A percentile compares a stretch with the other conserved stretches of the same genome.
Evolutionary conservation across 2,329 filamentous ascomycete species (phyloP).

Genomic region (Emmonsia crescens): DNA sequence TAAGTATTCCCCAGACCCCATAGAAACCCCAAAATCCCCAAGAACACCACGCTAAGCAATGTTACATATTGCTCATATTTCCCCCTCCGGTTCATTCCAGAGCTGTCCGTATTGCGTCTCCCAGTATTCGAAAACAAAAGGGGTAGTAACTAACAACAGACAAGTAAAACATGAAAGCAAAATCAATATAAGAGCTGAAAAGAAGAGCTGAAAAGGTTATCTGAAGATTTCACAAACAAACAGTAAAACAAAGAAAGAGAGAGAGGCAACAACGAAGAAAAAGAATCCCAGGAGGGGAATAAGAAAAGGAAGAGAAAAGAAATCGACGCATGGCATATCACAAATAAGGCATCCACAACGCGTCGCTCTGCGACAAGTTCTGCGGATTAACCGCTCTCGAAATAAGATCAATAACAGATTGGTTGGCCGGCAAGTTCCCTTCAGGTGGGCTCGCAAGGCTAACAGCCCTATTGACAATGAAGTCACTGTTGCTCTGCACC

Average conservation of each 20-base stretch:
- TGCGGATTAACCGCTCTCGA: constrained; percentile 87
- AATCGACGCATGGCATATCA: constrained; percentile 29
- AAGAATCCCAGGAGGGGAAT: background rate
- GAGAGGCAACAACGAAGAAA: constrained; percentile 12
- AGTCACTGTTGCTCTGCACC: constrained; percentile 76
- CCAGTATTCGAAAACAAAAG: background rate
- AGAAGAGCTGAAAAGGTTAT: too few relatives aligned
- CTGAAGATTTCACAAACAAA: constrained; percentile 1
- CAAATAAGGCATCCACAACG: constrained; percentile 95
- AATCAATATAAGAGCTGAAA: too few relatives aligned
- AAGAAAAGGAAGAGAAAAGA: constrained; percentile 12
- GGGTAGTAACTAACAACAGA: background rate
- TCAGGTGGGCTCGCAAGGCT: constrained; percentile 68
- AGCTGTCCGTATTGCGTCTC: background rate
- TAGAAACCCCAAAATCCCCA: background rate
- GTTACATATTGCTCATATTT: background rate
- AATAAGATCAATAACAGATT: constrained; percentile 91
- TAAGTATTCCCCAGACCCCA: background rate
- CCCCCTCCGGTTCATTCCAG: background rate
- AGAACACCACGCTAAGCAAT: constrained; percentile 10
- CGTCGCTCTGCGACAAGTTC: constrained; percentile 78
- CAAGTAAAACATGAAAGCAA: constrained; percentile 7
- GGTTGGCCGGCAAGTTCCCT: constrained; percentile 78
- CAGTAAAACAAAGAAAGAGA: constrained; percentile 12
- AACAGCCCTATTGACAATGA: constrained; percentile 82